Evolutionary conservation across 306 rosid species (phyloP).

Genomic region (Sicyos edulis): DNA sequence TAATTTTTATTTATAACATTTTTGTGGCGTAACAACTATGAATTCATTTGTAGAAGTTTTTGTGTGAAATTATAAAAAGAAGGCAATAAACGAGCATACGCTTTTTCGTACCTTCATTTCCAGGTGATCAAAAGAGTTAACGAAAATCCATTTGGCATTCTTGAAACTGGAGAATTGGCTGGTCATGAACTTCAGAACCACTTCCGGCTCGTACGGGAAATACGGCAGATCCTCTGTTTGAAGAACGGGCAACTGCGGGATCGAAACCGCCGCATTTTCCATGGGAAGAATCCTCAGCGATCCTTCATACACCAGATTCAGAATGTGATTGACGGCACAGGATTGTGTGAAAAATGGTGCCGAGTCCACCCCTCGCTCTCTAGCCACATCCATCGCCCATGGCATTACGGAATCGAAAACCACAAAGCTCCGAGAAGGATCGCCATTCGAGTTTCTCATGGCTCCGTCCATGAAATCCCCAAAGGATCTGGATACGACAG

Average conservation of each 20-base stretch:
- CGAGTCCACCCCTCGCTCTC: slow-evolving; percentile 1
- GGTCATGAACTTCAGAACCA: not conserved
- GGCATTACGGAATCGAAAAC: slow-evolving; percentile 15
- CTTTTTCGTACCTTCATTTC: slow-evolving; percentile 20
- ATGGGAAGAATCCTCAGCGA: not conserved
- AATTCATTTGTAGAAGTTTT: too few species aligned
- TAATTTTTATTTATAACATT: too few species aligned
- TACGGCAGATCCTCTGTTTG: slow-evolving; percentile 20
- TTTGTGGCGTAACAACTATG: too few species aligned
- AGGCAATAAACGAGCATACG: too few species aligned
- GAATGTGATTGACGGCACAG: slow-evolving; percentile 13
- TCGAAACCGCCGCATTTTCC: not conserved
- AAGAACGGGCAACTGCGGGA: slow-evolving; percentile 20
- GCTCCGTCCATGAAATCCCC: not conserved
- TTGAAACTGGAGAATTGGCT: slow-evolving; percentile 19
- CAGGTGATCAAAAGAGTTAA: slow-evolving; percentile 23
- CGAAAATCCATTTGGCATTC: slow-evolving; percentile 23
- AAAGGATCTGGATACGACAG: not conserved
- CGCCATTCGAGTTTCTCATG: not conserved
- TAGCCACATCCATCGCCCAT: slow-evolving; percentile 3
- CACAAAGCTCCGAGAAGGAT: not conserved
- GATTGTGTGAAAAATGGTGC: slow-evolving; percentile 18
- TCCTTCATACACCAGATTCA: slow-evolving; percentile 8
- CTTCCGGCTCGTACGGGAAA: not conserved
- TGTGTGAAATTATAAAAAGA: too few species aligned